Conservation (phyloP, 768 basidiomycete genomes). For the Sarcomyxa edulis region DNA sequence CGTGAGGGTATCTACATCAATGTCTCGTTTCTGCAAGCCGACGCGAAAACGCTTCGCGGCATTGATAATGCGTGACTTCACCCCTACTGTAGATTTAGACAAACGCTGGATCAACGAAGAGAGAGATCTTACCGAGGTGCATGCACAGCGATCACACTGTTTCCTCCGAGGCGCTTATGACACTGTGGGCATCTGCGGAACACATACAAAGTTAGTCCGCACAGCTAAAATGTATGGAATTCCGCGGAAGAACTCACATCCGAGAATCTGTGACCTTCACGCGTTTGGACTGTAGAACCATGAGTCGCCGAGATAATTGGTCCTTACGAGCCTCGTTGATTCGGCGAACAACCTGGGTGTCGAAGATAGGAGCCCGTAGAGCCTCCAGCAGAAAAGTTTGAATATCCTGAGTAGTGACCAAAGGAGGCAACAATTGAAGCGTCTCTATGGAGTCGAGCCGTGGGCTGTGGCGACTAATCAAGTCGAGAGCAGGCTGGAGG, state of each 20-base stretch:
- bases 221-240: slow-evolving; percentile 3
- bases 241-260: slow-evolving; percentile 55
- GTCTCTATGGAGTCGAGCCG: slow-evolving; percentile 80
- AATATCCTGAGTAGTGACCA: slow-evolving; percentile 81
- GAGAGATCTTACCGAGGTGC: slow-evolving; percentile 62
- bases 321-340: slow-evolving; percentile 75
- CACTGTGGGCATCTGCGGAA: slow-evolving; percentile 84
- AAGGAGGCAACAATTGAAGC: slow-evolving; percentile 82
- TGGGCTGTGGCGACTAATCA: slow-evolving; percentile 80
- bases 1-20: no score
- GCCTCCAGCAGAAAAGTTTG: slow-evolving; percentile 72
- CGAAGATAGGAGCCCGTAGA: slow-evolving; percentile 60
- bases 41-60: slow-evolving; percentile 76
- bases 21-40: slow-evolving; percentile 39
- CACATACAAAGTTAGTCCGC: slow-evolving; percentile 4
- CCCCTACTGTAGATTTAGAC: slow-evolving; percentile 46
- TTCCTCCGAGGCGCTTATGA: slow-evolving; percentile 88
- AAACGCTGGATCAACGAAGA: not conserved
- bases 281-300: slow-evolving; percentile 71
- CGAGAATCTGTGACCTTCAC: slow-evolving; percentile 90
- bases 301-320: slow-evolving; percentile 64
- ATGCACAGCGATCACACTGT: slow-evolving; percentile 92
- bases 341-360: slow-evolving; percentile 62
- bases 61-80: slow-evolving; percentile 96
- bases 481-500: slow-evolving; percentile 77